phyloP scores from a whole-genome alignment of 2,329 filamentous ascomycete species.

The Thielaviopsis punctulata region DNA sequence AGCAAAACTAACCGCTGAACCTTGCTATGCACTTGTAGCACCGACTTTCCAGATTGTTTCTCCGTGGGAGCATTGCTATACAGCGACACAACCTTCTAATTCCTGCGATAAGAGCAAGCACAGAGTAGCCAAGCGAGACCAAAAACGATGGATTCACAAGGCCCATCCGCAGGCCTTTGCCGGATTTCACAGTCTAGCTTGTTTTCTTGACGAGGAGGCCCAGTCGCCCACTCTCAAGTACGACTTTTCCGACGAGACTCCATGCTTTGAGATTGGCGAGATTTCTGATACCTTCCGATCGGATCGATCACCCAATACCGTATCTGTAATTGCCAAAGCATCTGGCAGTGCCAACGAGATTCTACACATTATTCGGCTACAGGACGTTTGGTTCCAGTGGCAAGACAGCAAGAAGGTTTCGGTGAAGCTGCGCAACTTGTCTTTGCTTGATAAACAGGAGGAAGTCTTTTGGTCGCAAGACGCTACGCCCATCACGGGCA shows the following conservation, averaged over 20 bases:
- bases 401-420: conserved; percentile 25
- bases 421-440: conserved; percentile 29
- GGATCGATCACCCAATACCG: conserved; percentile 14
- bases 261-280: conserved; percentile 37
- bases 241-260: conserved; percentile 8
- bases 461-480: conserved; percentile 37
- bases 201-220: conserved; percentile 21
- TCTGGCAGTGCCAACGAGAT: conserved; percentile 41
- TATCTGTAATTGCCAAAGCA: conserved; percentile 28
- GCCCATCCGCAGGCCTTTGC: conserved; percentile 32
- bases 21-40: neutral
- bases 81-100: conserved; percentile 2
- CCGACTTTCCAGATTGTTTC: conserved; percentile 5
- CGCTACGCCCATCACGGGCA: conserved; percentile 29
- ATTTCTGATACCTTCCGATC: conserved; percentile 25
- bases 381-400: conserved; percentile 39
- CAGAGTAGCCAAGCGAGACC: conserved; percentile 15
- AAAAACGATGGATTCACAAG: conserved; percentile 33
- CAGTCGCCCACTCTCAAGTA: conserved; percentile 2
- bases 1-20: neutral
- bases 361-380: conserved; percentile 36
- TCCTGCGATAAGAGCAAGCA: neutral
- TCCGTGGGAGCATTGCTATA: conserved; percentile 11
- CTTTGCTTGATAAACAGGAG: conserved; percentile 26
- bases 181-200: conserved; percentile 20